Evolutionary conservation across 78 protist species (phyloP), one percentile per base, ranked within the genome.

Genomic region (Blattamonas nauphoetae): DNA sequence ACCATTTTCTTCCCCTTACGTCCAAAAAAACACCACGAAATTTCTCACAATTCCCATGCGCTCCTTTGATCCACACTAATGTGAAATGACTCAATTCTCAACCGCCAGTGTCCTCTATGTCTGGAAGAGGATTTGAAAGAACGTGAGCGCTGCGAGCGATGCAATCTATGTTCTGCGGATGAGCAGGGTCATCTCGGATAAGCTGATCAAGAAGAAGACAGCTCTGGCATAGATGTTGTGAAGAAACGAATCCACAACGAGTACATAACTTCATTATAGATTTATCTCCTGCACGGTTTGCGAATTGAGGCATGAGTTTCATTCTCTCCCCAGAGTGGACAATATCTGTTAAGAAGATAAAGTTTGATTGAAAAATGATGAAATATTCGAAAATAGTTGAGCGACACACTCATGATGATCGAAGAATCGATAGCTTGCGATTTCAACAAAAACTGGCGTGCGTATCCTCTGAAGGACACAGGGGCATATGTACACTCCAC

Each of bases 381-480:
- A 55, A 11, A 55, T 55, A 55, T 29, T 29, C 71, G 21, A 55
- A 55, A 55, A 55, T 29, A 55, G 11, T 29, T 55, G 11, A 29
- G 11, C 71, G 11, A 21, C 71, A 55, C 71, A 55, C 71, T 55
- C 21, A 11, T 21, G 21, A 55, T 55, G 38, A 55, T 21, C 71
- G 21, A 29, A 11, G 71, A 21, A 21, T 55, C 11, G 21, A 11
- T 55, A 29, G 11, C 71, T 55, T 55, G 71, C 21, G 21, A 55
- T 21, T 55, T 55, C 71, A 55, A 11, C 71, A 55, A 55, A 55
- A 91, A 90, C 45, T 89, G 92, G 41, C 97, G 91, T 32, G 96
- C 95, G 36, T 81, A 78, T 42, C 94, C 96, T 81, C 97, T 91
- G 44, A 88, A 95, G 2, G 97, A 55, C 21, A n/a, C 85, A 1